phyloP scores from a whole-genome alignment of 2,329 filamentous ascomycete genomes.

The Ramularia endophylla region DNA sequence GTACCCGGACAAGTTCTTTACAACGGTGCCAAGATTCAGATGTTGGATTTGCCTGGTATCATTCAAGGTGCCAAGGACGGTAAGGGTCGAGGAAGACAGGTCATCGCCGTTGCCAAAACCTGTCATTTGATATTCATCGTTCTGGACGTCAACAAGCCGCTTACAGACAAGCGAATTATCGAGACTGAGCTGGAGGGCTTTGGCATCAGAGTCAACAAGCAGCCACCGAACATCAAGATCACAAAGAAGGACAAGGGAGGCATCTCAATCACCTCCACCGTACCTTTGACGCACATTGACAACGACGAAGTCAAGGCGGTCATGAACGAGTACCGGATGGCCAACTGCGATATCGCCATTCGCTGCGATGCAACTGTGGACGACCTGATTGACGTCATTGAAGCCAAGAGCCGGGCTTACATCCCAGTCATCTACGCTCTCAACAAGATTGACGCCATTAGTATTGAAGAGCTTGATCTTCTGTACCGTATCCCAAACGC shows the following conservation, averaged over 20 bases:
- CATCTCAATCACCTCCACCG: constrained; percentile 90
- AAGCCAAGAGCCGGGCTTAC: constrained; percentile 90
- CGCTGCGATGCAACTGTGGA: constrained; percentile 97
- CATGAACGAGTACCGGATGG: constrained; percentile 94
- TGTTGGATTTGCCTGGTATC: constrained; percentile 97
- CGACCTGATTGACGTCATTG: constrained; percentile 91
- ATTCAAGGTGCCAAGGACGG: constrained; percentile 98
- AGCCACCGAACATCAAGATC: constrained; percentile 97
- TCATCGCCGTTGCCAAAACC: constrained; percentile 98
- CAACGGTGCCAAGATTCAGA: constrained; percentile 96
- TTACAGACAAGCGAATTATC: constrained; percentile 95
- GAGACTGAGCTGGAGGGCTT: constrained; percentile 95
- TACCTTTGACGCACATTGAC: constrained; percentile 86
- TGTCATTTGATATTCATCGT: constrained; percentile 99
- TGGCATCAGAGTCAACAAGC: constrained; percentile 95
- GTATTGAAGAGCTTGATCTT: constrained; percentile 93
- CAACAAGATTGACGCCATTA: constrained; percentile 98
- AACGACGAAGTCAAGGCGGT: constrained; percentile 97
- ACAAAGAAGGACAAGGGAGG: constrained; percentile 99
- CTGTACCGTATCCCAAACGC: constrained; percentile 96
- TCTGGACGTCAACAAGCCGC: constrained; percentile 94
- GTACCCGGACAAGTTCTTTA: constrained; percentile 94
- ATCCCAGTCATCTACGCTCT: constrained; percentile 99
- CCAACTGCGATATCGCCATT: constrained; percentile 94
- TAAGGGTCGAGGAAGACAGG: constrained; percentile 93